Evolutionary conservation across 2,329 filamentous ascomycete species (phyloP).

Genomic region (Didymella segeticola): DNA sequence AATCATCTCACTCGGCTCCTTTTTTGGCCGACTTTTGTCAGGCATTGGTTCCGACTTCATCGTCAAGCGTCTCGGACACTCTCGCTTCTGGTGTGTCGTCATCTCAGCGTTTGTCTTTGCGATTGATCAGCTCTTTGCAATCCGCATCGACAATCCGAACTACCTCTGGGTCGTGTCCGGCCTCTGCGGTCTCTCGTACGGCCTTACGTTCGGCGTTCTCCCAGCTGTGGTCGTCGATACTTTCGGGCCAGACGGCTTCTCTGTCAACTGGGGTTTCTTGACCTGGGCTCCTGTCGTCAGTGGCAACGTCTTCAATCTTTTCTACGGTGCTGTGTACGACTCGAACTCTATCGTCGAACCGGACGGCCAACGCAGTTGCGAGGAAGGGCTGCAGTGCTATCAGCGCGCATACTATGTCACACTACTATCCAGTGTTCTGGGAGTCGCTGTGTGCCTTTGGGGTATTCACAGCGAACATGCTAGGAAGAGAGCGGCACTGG

Average conservation of each 20-base stretch:
- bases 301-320: constrained; percentile 90
- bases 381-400: constrained; percentile 82
- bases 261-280: constrained; percentile 97
- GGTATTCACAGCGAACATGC: constrained; percentile 68
- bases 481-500: constrained; percentile 40
- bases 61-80: constrained; percentile 79
- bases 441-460: constrained; percentile 73
- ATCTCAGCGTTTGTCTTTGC: constrained; percentile 79
- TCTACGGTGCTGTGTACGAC: constrained; percentile 87
- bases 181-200: constrained; percentile 87
- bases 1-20: constrained; percentile 88
- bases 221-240: constrained; percentile 85
- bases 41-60: constrained; percentile 89
- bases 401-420: constrained; percentile 81
- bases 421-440: constrained; percentile 72
- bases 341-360: constrained; percentile 73
- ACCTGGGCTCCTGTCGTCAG: constrained; percentile 86
- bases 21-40: constrained; percentile 74
- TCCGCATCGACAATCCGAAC: constrained; percentile 78
- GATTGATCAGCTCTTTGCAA: constrained; percentile 76
- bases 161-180: constrained; percentile 79
- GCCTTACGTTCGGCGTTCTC: constrained; percentile 91
- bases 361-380: constrained; percentile 75
- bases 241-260: constrained; percentile 87
- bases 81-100: constrained; percentile 90